Base-by-base conservation (phyloP, 2,329 filamentous ascomycete species). In the Kalmusia sp. region DNA sequence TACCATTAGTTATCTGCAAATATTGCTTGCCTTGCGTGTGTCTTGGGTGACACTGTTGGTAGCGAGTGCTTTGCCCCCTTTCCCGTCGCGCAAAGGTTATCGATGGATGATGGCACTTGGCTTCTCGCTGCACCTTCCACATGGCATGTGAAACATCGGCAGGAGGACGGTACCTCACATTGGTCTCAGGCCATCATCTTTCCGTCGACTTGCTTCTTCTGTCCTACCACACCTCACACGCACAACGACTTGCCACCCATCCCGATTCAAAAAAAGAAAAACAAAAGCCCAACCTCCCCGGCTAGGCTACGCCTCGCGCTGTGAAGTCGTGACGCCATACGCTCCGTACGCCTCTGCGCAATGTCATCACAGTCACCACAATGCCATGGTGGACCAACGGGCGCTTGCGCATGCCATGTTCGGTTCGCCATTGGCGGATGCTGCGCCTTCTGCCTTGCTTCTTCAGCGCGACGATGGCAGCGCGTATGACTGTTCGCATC, bases 111-210 rank as follows among this genome's bases (percentile, higher is more conserved):
- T n/a, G 38, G 49, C 54, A 33, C 40, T 52, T 50, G 39, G 31
- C 49, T 24, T 28, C 21, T 60, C 61, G 60, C 59, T 61, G 60
- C 57, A 61, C 59, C 43, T 46, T 54, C 59, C 65, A 62, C 65
- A 67, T 66, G 66, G 62, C 51, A 62, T 61, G 60, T 63, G 64
- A 68, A 63, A 69, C 65, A 62, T 51, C 43, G 50, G 39, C 24
- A 27, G 48, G 52, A 27, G 49, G 47, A 59, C 56, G 22, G 52
- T 46, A 51, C 54, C 57, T 67, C 62, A 61, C 34, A 57, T 51
- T 37, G 44, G 57, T 61, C 55, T 62, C 59, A 61, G 51, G 30
- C 46, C 25, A 38, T 21, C 30, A 15, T 37, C 30, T 52, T 57
- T 49, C 49, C 37, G 48, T 41, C 40, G 34, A 41, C 51, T 49